Evolutionary conservation across 306 rosid genomes (phyloP), one percentile per base, ranked within the genome.

Genomic region (Quercus wislizeni): DNA sequence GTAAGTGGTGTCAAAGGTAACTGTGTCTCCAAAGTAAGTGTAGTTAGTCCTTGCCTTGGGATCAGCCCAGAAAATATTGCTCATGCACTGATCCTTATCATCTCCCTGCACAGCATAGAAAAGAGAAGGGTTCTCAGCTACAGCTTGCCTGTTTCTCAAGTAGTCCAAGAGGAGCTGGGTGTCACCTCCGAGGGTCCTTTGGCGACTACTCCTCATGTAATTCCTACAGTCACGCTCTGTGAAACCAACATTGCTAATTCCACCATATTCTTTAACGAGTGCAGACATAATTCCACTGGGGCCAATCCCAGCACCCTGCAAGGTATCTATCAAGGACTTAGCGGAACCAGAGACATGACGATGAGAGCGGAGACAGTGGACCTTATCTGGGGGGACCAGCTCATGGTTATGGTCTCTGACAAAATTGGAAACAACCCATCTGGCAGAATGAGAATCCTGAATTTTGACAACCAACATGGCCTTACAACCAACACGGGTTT

Each of bases 381-480:
- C 86, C 80, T 75, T 69, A 52, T 83, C 83, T 20, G 83, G 83
- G 6, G 78, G 83, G 74, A 83, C 87, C 69, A 84, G 54, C 69
- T 84, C 81, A 71, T 84, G 87, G 69, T 84, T 84, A 23, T 84
- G 87, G 8, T 79, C 81, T 77, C 70, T 84, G 21, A 84, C 67
- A 56, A 84, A 84, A 15, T 38, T 54, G 38, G 84, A 84, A 55
- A 80, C 84, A 76, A 80, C 55, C 87, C 87, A 84, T 76, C 79
- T 63, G 52, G 85, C 85, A 77, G 85, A 79, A 64, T 79, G 83
- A 79, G 85, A 79, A 64, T 79, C 84, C 67, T 84, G 88, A 59
- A 88, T 78, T 75, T 88, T 88, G 55, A 88, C 89, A 54, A 82
- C 85, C 85, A 88, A 71, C 85, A 76, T 77, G 70, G 92, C 89